Base-by-base conservation (phyloP, 331 rosid genomes). In the Stylosanthes scabra region DNA sequence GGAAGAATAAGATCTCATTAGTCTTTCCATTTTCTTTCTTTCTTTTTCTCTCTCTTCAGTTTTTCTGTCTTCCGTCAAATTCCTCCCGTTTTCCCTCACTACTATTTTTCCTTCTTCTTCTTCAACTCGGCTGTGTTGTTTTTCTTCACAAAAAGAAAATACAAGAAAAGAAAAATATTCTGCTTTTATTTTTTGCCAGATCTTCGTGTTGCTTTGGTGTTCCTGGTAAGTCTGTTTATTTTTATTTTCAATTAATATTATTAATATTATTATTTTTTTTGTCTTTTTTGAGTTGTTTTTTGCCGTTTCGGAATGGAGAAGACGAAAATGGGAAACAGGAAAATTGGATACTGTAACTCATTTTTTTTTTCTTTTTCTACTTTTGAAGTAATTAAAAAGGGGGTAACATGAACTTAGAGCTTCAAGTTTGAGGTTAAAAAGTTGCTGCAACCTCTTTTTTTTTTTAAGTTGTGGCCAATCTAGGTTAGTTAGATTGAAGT, bases 181-280 rank as follows among this genome's bases (percentile, higher is more conserved):
- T 64, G 28, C 39, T 45, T 54, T 39, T 72, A 31, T 9, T 39
- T 72, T 40, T 9, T 29, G 31, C 65, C 86, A 77, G 97, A 91
- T 91, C 97, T 86, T 83, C 77, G 77, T 80, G 91, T 87, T 68
- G 66, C 67, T 71, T 46, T 12, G 63, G 76, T 27, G 10, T 71
- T 81, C 20, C 80, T 34, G 84, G 84, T 88, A 68, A 51, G 79
- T 8, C 4, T 1, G 6, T 34, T 34, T 34, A 34, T 31, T 31
- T 31, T 31, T 31, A 31, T 34, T 39, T 59, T 62, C 31, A 57
- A 44, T 49, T 51, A 42, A 54, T 50, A 50, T 50, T 1, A 44
- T 49, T 51, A 42, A 54, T 50, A 50, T 50, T 1, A 56, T 37
- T 8, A 58, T 8, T 55, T 1, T 15, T 54, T 20, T 27, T 57